A percentile compares a stretch with the other conserved stretches of the same genome.
Evolutionary conservation across 805 yeast genomes (phyloP).

Genomic region (Barnettozyma populi): DNA sequence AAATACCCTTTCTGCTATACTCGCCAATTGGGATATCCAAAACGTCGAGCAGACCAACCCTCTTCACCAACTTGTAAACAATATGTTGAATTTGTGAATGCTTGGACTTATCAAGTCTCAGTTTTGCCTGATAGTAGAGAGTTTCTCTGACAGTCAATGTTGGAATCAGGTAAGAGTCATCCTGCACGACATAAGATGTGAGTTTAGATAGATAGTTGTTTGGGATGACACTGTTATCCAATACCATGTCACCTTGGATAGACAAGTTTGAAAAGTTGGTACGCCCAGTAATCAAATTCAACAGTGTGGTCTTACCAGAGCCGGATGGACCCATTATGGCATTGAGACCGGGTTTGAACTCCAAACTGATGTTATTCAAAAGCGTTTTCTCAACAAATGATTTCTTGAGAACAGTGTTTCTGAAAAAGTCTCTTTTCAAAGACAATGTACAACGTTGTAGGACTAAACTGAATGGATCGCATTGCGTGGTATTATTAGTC

Average conservation of each 20-base stretch:
- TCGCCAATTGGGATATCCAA: constrained; percentile 40
- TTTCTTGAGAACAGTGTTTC: constrained; percentile 3
- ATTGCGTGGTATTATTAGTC: background rate
- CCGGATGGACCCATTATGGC: constrained; percentile 83
- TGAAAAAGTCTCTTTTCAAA: constrained; percentile 10
- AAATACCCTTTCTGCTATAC: constrained; percentile 56
- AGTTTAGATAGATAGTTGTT: constrained; percentile 29
- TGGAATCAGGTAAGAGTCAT: constrained; percentile 67
- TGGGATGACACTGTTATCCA: constrained; percentile 37
- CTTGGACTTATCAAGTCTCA: constrained; percentile 48
- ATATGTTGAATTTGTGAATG: constrained; percentile 39
- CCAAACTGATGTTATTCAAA: constrained; percentile 42
- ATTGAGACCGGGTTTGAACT: constrained; percentile 68
- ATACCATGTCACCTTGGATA: constrained; percentile 36
- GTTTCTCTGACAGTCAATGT: constrained; percentile 77
- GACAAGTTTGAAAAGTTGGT: constrained; percentile 24
- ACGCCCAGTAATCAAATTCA: constrained; percentile 60
- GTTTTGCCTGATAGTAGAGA: constrained; percentile 59
- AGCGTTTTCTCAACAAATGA: constrained; percentile 11
- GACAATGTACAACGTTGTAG: constrained; percentile 10
- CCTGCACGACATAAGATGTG: constrained; percentile 76
- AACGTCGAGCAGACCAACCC: constrained; percentile 53
- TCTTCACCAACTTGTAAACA: constrained; percentile 53
- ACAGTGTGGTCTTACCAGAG: constrained; percentile 66
- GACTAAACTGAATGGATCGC: constrained; percentile 2